Evolutionary conservation across 345 rosid species (phyloP).

Genomic region (Nephelium lappaceum): DNA sequence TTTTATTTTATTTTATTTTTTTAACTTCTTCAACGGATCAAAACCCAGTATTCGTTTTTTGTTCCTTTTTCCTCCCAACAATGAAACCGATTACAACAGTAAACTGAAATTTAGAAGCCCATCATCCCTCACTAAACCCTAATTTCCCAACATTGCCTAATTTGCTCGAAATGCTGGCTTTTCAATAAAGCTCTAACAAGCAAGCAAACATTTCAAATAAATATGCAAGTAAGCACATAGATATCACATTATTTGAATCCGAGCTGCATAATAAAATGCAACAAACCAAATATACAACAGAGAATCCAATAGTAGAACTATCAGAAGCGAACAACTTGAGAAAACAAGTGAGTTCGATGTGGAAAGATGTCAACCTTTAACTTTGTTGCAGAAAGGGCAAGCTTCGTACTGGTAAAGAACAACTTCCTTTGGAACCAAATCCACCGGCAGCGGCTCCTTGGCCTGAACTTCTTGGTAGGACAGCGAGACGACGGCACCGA

Average conservation of each 20-base stretch:
- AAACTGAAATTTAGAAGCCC: not conserved
- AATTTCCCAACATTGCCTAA: not conserved
- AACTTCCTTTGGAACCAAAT: slow-evolving; percentile 61
- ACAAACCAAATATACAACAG: not conserved
- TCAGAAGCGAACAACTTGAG: slow-evolving; percentile 22
- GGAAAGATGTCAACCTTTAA: slow-evolving; percentile 56
- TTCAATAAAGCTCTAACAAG: not conserved
- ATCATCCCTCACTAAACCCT: not conserved
- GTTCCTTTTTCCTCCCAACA: not conserved
- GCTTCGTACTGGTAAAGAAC: slow-evolving; percentile 93
- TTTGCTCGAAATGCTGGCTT: not conserved
- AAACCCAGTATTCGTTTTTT: not conserved
- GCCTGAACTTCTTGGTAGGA: slow-evolving; percentile 53
- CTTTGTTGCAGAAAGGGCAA: slow-evolving; percentile 91
- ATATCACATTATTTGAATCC: not conserved
- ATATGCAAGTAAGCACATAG: not conserved
- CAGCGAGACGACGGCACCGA: slow-evolving; percentile 28
- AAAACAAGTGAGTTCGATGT: not conserved
- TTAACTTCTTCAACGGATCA: too few species aligned
- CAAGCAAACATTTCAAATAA: not conserved
- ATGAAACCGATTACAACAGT: not conserved
- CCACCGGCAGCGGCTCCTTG: slow-evolving; percentile 52
- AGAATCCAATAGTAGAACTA: not conserved
- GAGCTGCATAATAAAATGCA: not conserved
- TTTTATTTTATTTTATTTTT: too few species aligned